Percentiles rank a stretch among this genome's conserved stretches.
phyloP scores from a whole-genome alignment of 805 yeast genomes.

The Metschnikowia noctiluminum region DNA sequence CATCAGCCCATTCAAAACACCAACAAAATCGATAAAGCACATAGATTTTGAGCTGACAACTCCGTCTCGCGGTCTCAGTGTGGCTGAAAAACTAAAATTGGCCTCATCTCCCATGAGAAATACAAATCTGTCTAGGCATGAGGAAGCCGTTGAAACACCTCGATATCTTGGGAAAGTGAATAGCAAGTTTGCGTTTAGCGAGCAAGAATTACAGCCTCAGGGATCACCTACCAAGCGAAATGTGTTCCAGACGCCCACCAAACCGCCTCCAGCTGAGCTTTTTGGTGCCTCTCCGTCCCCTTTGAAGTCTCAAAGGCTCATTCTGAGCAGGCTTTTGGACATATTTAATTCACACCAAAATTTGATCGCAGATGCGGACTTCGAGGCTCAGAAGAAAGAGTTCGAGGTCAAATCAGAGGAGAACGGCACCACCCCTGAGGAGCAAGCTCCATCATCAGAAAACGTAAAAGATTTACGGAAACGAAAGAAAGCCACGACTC shows the following conservation, averaged over 20 bases:
- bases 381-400: constrained; percentile 17
- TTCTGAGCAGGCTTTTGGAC: constrained; percentile 37
- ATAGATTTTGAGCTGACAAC: constrained; percentile 16
- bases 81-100: constrained; percentile 10
- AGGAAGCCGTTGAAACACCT: constrained; percentile 12
- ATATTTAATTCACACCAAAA: constrained; percentile 45
- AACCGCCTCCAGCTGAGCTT: constrained; percentile 6
- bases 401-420: neutral
- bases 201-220: constrained; percentile 6
- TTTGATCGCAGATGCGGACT: constrained; percentile 23
- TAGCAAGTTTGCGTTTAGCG: constrained; percentile 14
- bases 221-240: neutral
- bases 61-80: constrained; percentile 12
- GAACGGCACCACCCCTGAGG: constrained; percentile 9
- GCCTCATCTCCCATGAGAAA: constrained; percentile 10
- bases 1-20: constrained; percentile 31
- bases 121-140: neutral
- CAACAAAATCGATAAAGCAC: constrained; percentile 25
- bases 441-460: neutral
- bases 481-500: constrained; percentile 39
- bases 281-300: constrained; percentile 48
- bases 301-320: constrained; percentile 32
- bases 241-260: constrained; percentile 14
- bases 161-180: constrained; percentile 16
- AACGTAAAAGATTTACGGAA: constrained; percentile 1